Evolutionary conservation across 2,329 filamentous ascomycete genomes (phyloP), one percentile per base, ranked within the genome.

Genomic region (Exophiala lecanii-corni): DNA sequence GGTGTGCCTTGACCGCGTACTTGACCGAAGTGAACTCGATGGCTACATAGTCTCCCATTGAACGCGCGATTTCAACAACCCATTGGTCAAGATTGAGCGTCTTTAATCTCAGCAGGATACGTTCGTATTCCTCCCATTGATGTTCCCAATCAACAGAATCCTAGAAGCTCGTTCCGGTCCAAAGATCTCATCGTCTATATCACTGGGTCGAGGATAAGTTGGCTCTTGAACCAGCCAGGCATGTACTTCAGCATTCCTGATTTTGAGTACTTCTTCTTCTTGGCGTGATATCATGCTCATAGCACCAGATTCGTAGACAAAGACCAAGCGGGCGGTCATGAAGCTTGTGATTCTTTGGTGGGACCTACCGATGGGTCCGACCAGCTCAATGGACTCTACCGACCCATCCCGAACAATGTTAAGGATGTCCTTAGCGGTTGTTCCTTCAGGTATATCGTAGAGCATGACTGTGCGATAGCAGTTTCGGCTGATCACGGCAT

Each of bases 401-500:
- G 49, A 25, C 17, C 54, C 54, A 18, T 53, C 48, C 31, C 39
- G 44, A 28, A 54, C 40, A 7, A 49, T 23, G 9, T 13, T 33
- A 9, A 56, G 47, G 17, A 55, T 40, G 17, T 55, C 52, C 18
- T 42, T 31, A 15, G 42, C 33, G 17, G 43, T 46, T 19, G 48
- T 48, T 18, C 39, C 45, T 2, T 45, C 19, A 3, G 54, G 54
- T 38, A 56, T 56, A 18, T 42, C 36, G 28, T 56, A 50, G 13
- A 56, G 45, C 54, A 55, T 55, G 36, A 56, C 53, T 13, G 54
- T 56, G 16, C 54, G 54, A 41, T 48, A 55, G 9, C 46, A 32
- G 25, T 56, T 48, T n/a, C 31, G 15, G 10, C 21, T 41, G 10
- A 19, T 33, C 12, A 41, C 54, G 9, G 39, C 44, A 33, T 48